Percentiles rank a stretch among this genome's conserved stretches.
phyloP scores from a whole-genome alignment of 306 rosid species.

The Rosa multiflora region DNA sequence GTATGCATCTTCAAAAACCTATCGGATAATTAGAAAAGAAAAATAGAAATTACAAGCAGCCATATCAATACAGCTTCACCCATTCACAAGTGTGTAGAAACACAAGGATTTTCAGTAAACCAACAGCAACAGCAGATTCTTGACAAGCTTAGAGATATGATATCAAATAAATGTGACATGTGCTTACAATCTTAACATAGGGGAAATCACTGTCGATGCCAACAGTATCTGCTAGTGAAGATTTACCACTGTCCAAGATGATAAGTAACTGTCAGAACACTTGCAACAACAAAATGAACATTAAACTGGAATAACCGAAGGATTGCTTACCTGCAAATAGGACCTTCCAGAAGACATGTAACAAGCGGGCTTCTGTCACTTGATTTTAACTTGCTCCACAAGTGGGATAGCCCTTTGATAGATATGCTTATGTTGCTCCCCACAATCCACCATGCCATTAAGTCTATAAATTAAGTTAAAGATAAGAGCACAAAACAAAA shows the following conservation, averaged over 20 bases:
- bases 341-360: slow-evolving; percentile 94
- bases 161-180: slow-evolving; percentile 17
- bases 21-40: slow-evolving; percentile 16
- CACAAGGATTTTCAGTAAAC: not conserved
- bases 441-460: slow-evolving; percentile 88
- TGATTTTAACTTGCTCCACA: slow-evolving; percentile 91
- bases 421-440: slow-evolving; percentile 76
- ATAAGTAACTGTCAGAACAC: slow-evolving; percentile 31
- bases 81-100: not conserved
- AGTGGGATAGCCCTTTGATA: slow-evolving; percentile 78
- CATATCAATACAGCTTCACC: slow-evolving; percentile 12
- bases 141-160: slow-evolving; percentile 7
- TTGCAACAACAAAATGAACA: slow-evolving; percentile 24
- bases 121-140: slow-evolving; percentile 15
- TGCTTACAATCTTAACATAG: slow-evolving; percentile 95
- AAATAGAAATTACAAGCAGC: not conserved
- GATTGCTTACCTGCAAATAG: slow-evolving; percentile 74
- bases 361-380: slow-evolving; percentile 94
- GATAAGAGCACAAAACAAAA: not conserved
- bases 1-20: slow-evolving; percentile 99
- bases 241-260: slow-evolving; percentile 79
- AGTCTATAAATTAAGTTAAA: slow-evolving; percentile 53
- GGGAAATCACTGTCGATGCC: slow-evolving; percentile 98
- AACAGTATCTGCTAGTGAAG: slow-evolving; percentile 88
- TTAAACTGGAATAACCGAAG: not conserved